Conservation (phyloP, 805 yeast genomes). For the Saccharomycopsis lassenensis region DNA sequence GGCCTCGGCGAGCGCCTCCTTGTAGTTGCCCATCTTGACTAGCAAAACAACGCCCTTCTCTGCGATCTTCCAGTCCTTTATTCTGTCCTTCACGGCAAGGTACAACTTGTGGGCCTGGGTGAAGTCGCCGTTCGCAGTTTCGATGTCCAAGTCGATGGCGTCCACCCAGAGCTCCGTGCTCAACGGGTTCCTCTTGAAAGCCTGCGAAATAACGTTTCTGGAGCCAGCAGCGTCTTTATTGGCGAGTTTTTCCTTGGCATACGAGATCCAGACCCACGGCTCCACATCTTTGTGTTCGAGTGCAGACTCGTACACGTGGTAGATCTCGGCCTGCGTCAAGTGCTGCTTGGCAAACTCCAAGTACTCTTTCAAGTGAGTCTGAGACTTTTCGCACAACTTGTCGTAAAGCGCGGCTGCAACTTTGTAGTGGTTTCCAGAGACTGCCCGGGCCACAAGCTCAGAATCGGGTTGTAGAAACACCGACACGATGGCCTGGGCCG, state of each 20-base stretch:
- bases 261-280: constrained; percentile 56
- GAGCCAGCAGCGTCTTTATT: constrained; percentile 41
- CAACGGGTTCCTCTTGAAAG: constrained; percentile 32
- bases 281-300: constrained; percentile 38
- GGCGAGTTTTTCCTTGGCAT: constrained; percentile 49
- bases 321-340: constrained; percentile 24
- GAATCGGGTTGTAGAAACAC: no score
- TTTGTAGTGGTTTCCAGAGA: constrained; percentile 21
- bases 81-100: no score
- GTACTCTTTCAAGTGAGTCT: constrained; percentile 24
- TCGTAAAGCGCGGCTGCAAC: constrained; percentile 40
- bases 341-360: constrained; percentile 16
- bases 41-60: no score
- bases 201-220: constrained; percentile 38
- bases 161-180: constrained; percentile 61
- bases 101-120: no score
- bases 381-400: constrained; percentile 34
- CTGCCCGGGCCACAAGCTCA: no score
- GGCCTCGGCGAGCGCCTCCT: no score
- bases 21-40: no score
- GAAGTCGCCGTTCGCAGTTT: no score
- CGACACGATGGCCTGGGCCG: no score
- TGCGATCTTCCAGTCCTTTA: no score
- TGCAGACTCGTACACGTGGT: constrained; percentile 42
- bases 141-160: constrained; percentile 51